phyloP scores from a whole-genome alignment of 176 grass and related monocot genomes.

The Triticum turgidum region DNA sequence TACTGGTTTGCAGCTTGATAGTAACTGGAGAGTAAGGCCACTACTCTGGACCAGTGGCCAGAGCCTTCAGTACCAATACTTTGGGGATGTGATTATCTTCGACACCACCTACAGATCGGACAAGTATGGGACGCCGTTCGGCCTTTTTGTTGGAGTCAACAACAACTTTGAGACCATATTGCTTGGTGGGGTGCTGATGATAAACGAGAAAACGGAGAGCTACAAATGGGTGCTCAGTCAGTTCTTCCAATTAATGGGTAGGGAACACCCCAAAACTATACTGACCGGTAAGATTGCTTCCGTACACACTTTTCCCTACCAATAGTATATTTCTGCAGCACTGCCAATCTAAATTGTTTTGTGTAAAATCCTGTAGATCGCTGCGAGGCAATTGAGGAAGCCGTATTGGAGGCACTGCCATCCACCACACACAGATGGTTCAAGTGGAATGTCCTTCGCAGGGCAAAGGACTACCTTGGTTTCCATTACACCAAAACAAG shows the following conservation, averaged over 20 bases:
- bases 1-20: not conserved
- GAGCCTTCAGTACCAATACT: not conserved
- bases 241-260: not conserved
- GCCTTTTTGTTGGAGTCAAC: conserved; percentile 12
- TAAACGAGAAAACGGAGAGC: not conserved
- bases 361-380: not conserved
- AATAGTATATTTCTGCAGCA: not conserved
- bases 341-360: not conserved
- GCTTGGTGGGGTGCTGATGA: conserved; percentile 4
- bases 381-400: not conserved
- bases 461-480: not conserved
- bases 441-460: not conserved
- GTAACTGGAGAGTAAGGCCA: not conserved
- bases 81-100: not conserved
- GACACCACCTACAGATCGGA: conserved; percentile 2
- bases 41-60: not conserved
- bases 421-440: conserved; percentile 5
- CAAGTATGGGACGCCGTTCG: not conserved
- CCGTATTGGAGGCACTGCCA: not conserved
- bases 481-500: not conserved
- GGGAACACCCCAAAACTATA: not conserved
- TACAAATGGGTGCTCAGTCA: not conserved
- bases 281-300: not conserved
- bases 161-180: conserved; percentile 4
- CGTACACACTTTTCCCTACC: not conserved